phyloP scores from a whole-genome alignment of 2,329 filamentous ascomycete genomes.

The Endocalyx cinctus region DNA sequence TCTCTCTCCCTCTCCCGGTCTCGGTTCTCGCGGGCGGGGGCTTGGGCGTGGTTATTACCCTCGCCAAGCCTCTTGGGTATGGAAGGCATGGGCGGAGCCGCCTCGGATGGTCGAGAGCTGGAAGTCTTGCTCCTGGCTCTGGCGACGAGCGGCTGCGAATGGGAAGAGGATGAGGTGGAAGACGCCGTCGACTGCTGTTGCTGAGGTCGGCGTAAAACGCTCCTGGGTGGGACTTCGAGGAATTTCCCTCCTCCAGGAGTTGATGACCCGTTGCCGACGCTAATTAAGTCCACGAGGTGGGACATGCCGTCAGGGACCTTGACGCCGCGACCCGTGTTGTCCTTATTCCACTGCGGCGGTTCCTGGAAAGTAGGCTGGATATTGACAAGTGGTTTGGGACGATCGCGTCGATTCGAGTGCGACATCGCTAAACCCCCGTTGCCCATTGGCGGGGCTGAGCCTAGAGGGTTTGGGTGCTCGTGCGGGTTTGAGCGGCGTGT shows the following conservation, averaged over 20 bases:
- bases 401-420: conserved; percentile 19
- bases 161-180: too few relatives aligned
- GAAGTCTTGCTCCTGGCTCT: conserved; percentile 25
- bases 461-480: conserved; percentile 13
- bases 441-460: conserved; percentile 15
- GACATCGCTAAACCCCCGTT: too few relatives aligned
- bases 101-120: too few relatives aligned
- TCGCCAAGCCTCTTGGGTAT: too few relatives aligned
- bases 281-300: conserved; percentile 27
- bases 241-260: conserved; percentile 5
- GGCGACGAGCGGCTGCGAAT: too few relatives aligned
- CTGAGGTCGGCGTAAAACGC: conserved; percentile 16
- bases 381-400: conserved; percentile 24
- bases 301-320: conserved; percentile 24
- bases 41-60: background rate
- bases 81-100: conserved; percentile 24
- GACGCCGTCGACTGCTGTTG: too few relatives aligned
- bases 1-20: conserved; percentile 15
- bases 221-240: conserved; percentile 20
- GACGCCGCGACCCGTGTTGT: conserved; percentile 25
- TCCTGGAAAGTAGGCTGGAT: conserved; percentile 22
- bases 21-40: conserved; percentile 2
- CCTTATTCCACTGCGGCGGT: conserved; percentile 25
- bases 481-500: background rate
- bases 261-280: conserved; percentile 10